Base-by-base conservation (phyloP, 768 basidiomycete species). In the Russula sp. region DNA sequence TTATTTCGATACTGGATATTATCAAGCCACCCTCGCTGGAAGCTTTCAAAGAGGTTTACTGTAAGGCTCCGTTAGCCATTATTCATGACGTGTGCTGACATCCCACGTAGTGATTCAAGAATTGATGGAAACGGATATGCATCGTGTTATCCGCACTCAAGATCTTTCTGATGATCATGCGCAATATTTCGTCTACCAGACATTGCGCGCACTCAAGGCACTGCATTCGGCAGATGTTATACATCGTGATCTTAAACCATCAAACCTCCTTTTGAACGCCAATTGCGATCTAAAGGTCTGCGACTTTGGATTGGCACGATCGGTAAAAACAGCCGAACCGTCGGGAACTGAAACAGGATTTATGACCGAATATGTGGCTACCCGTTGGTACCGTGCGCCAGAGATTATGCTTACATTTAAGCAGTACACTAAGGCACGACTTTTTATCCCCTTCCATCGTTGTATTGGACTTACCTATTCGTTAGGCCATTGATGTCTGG, bases 331-430 rank as follows among this genome's bases (percentile, higher is more conserved):
- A 5, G 90, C 90, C 5, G 89, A 91, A 73, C 88, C 89, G 0
- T 88, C 87, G 16, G 90, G 89, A 26, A 91, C 89, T 8, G 89
- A 91, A 70, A 90, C 83, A 7, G 87, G 87, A 6, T 94, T 94
- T 78, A 94, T 95, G 93, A 96, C 93, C 1, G 92, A 94, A 85
- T 96, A 95, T 72, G 97, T 99, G 55, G 96, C 97, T 2, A 98
- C 97, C 28, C 82, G 97, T 70, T 99, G 97, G 97, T 99, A 98
- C 73, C 87, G 97, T 42, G 97, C 97, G 0, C 97, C 97, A 0
- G 97, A 99, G 75, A 95, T 99, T 78, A 99, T 99, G 97, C 82
- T 99, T 57, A 97, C 94, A 11, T 98, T 98, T 82, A 96, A 97
- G 74, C 90, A 97, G 74, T 99, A 99, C 78, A 96, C 95, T 57